Evolutionary conservation across 2,329 filamentous ascomycete genomes (phyloP).

Genomic region (Chaetothyriales sp.): DNA sequence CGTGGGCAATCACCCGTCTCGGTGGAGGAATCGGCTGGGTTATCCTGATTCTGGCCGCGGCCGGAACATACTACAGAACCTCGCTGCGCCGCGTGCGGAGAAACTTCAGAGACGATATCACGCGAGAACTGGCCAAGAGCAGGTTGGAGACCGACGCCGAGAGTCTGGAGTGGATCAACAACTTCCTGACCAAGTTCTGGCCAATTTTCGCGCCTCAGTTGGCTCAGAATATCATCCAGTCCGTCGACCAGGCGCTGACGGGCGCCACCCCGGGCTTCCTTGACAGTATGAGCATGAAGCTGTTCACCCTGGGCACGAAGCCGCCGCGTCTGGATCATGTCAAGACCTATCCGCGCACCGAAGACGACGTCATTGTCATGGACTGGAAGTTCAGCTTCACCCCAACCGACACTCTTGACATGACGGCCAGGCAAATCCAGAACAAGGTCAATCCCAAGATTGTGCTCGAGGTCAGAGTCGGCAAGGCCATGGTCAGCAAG

Average conservation of each 20-base stretch:
- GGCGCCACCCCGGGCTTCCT: conserved; percentile 82
- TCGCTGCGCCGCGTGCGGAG: conserved; percentile 83
- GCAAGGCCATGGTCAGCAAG: conserved; percentile 94
- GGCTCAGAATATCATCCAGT: conserved; percentile 78
- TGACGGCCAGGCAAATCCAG: conserved; percentile 78
- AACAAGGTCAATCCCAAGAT: conserved; percentile 96
- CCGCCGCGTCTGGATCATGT: conserved; percentile 93
- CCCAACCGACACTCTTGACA: conserved; percentile 79
- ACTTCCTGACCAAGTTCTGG: conserved; percentile 97
- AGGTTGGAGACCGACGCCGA: conserved; percentile 80
- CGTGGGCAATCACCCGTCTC: conserved; percentile 77
- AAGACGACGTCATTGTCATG: conserved; percentile 94
- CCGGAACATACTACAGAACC: conserved; percentile 90
- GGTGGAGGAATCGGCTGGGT: conserved; percentile 90
- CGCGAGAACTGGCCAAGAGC: conserved; percentile 73
- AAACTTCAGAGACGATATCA: conserved; percentile 90
- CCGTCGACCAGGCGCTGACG: conserved; percentile 90
- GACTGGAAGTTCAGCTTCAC: conserved; percentile 99
- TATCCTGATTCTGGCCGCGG: conserved; percentile 79
- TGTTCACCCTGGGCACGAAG: conserved; percentile 86
- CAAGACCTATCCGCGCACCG: conserved; percentile 90
- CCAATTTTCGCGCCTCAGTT: conserved; percentile 94
- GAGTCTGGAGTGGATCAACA: conserved; percentile 97
- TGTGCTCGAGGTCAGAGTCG: conserved; percentile 82
- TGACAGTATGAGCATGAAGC: conserved; percentile 84